These are phyloP conservation scores for Trichosporon sp. DNA, from an alignment of 1,284 basidiomycete genomes.

Conservation along the genomic window DNA sequence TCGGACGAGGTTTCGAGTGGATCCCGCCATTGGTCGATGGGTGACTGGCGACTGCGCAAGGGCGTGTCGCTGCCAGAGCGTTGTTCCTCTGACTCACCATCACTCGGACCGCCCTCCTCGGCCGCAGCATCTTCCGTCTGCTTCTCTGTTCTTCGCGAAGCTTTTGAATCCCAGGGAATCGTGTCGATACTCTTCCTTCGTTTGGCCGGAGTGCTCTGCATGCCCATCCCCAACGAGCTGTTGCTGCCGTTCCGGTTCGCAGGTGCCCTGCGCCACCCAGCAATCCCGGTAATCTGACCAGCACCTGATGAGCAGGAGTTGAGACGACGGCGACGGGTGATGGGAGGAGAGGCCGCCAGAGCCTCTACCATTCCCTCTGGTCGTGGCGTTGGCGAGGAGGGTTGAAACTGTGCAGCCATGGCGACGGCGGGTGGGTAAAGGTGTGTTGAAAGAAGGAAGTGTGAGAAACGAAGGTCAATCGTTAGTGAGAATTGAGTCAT, in stretches of 20 bases:
- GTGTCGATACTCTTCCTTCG: constrained; percentile 8
- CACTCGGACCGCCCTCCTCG: background rate
- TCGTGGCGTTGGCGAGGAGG: background rate
- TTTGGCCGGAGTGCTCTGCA: constrained; percentile 26
- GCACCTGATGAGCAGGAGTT: background rate
- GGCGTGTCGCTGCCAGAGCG: background rate
- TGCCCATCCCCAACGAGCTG: constrained; percentile 25
- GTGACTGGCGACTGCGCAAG: background rate
- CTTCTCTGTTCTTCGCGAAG: background rate
- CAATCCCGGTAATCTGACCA: background rate
- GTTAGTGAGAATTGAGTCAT: background rate
- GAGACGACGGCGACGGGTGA: background rate
- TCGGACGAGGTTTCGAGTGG: background rate
- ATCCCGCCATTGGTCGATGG: background rate
- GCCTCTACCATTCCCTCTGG: background rate
- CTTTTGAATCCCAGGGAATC: background rate
- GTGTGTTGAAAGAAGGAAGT: background rate
- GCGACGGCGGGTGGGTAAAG: background rate
- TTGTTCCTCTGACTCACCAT: constrained; percentile 13
- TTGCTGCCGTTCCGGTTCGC: background rate
- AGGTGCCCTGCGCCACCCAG: constrained; percentile 3
- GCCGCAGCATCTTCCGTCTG: background rate
- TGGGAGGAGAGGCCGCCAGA: constrained; percentile 5
- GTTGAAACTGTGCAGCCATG: background rate
- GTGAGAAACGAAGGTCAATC: background rate